Percentiles rank a stretch among this genome's conserved stretches.
Evolutionary conservation across 1,139 yeast species (phyloP).

Genomic region (Magnusiomyces sp.): DNA sequence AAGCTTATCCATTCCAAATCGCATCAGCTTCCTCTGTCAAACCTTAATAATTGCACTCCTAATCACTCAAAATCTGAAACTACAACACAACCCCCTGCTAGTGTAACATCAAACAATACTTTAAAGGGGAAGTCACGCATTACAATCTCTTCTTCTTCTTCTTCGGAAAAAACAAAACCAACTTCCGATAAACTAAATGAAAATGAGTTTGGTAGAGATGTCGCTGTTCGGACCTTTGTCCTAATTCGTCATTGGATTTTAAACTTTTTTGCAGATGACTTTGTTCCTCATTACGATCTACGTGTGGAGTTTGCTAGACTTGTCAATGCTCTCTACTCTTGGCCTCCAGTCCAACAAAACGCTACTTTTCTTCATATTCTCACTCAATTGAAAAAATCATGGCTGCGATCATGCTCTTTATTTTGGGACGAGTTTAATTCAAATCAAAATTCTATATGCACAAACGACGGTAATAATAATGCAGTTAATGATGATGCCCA

Average conservation of each 20-base stretch:
- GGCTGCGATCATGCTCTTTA: conserved; percentile 29
- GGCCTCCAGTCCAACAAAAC: conserved; percentile 23
- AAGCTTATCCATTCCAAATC: conserved; percentile 4
- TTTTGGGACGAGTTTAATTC: conserved; percentile 27
- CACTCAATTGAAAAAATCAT: conserved; percentile 31
- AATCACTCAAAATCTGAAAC: conserved; percentile 21
- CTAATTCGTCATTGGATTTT: conserved; percentile 82
- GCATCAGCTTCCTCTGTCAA: conserved; percentile 18
- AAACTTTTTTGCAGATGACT: conserved; percentile 39
- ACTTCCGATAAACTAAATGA: background rate
- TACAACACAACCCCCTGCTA: conserved; percentile 13
- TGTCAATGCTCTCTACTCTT: conserved; percentile 25
- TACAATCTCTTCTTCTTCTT: background rate
- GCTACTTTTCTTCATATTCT: conserved; percentile 26
- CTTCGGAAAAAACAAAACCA: background rate
- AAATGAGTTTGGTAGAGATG: conserved; percentile 50
- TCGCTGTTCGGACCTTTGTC: conserved; percentile 78
- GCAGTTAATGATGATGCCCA: background rate
- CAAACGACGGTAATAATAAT: background rate
- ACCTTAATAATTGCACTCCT: too few relatives aligned
- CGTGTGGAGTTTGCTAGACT: conserved; percentile 26
- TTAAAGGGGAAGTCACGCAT: background rate
- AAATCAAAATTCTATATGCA: background rate
- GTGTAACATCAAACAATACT: too few relatives aligned
- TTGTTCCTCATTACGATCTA: conserved; percentile 30